A percentile compares a stretch with the other conserved stretches of the same genome.
phyloP scores from a whole-genome alignment of 768 basidiomycete genomes.

The Amanita fuliginea region DNA sequence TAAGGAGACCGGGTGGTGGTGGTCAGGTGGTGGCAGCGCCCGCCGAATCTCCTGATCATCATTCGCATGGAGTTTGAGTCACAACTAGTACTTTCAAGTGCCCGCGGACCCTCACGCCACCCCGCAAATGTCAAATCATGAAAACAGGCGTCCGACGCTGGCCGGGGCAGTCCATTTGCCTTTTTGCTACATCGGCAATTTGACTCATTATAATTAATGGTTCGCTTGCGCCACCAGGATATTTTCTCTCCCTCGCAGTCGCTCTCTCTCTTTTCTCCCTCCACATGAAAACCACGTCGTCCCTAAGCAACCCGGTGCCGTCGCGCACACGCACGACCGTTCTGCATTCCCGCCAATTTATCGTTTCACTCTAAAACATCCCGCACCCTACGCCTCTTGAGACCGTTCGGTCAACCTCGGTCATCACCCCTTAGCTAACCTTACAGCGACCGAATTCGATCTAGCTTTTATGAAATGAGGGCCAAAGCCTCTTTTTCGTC shows the following conservation, averaged over 20 bases:
- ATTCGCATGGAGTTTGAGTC: too few species aligned
- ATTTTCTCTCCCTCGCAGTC: too few species aligned
- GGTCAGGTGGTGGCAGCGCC: constrained; percentile 9
- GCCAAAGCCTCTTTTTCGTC: not conserved
- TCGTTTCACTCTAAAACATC: not conserved
- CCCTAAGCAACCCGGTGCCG: not conserved
- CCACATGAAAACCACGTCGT: not conserved
- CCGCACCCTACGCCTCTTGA: not conserved
- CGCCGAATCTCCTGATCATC: too few species aligned
- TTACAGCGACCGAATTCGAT: not conserved
- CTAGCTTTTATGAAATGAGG: not conserved
- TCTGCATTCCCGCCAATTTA: not conserved
- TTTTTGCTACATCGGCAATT: too few species aligned
- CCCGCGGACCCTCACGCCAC: too few species aligned
- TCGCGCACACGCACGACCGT: not conserved
- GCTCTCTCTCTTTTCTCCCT: too few species aligned
- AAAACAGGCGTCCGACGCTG: not conserved
- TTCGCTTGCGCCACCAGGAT: too few species aligned
- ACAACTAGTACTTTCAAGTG: too few species aligned
- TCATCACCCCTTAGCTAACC: too few species aligned
- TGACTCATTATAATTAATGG: too few species aligned
- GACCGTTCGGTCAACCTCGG: constrained; percentile 1
- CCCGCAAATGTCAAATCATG: too few species aligned
- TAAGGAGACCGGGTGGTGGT: constrained; percentile 18
- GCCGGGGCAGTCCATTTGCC: too few species aligned